Evolutionary conservation across 768 basidiomycete genomes (phyloP), one percentile per base, ranked within the genome.

Genomic region (Mycena floridula): DNA sequence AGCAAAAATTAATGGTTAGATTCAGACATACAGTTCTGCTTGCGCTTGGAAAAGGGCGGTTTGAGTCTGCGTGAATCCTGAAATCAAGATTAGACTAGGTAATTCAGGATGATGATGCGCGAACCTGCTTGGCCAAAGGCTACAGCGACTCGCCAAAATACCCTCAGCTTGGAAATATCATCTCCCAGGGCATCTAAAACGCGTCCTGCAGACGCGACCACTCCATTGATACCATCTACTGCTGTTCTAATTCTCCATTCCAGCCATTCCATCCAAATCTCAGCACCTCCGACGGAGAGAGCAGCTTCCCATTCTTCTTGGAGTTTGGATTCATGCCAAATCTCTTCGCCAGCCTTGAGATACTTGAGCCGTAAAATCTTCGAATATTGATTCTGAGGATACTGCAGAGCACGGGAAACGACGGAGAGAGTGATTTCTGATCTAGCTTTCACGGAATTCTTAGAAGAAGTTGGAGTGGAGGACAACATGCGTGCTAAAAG

Each of bases 1-100:
- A 20, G 38, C 8, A 22, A 39, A 5, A 16, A 22, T 5, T 16
- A 39, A 39, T 22, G 13, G 38, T 22, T 15, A 16, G 23, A 42
- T 22, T 22, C 26, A 27, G 28, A 24, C 81, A 52, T 65, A 91
- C 89, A 90, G 54, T 63, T 91, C 89, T 13, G 82, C 77, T 61
- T 92, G 86, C 8, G 86, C 87, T 59, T 92, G 89, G 54, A 89
- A 85, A 55, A 89, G 65, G 3, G 87, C 87, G 43, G 71, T 79
- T 11, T 85, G 82, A 39, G 83, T 77, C 62, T 92, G 89, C 35
- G 69, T 50, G 50, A 75, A 90, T 11, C 89, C 88, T 90, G 52
- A 22, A 54, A 46, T 16, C 27, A 26, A 13, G 5, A 25, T 25
- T 18, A 45, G 21, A 40, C 9, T 24, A n/a, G n/a, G 24, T 37